These are phyloP conservation scores for Arxiozyma heterogenica DNA, from an alignment of 1,139 yeast species.

Conservation along the genomic window DNA sequence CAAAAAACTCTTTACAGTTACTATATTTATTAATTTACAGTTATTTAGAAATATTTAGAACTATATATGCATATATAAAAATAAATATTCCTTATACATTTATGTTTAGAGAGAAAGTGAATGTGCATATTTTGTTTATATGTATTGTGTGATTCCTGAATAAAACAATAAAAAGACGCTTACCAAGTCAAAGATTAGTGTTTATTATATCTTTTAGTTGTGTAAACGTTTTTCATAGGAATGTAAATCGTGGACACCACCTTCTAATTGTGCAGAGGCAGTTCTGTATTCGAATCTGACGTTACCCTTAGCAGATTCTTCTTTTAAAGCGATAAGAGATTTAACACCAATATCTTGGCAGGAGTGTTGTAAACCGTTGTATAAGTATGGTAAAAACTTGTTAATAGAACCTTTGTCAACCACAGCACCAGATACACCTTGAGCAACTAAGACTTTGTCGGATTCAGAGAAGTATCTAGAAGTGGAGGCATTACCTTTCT, in stretches of 20 bases:
- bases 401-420: constrained; percentile 92
- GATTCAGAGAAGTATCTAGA: constrained; percentile 96
- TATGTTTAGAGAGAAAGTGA: neutral
- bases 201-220: constrained; percentile 40
- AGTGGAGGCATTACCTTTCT: constrained; percentile 91
- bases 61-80: no score
- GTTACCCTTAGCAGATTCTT: constrained; percentile 53
- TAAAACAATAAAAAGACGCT: neutral
- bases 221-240: constrained; percentile 96
- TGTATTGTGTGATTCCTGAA: no score
- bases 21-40: neutral
- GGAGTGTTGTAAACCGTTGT: constrained; percentile 95
- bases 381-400: constrained; percentile 89
- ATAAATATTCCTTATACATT: neutral
- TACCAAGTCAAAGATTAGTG: no score
- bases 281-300: constrained; percentile 97
- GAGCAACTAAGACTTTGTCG: constrained; percentile 94
- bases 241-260: constrained; percentile 95
- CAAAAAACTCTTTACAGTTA: no score
- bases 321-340: constrained; percentile 57
- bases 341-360: constrained; percentile 93
- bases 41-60: no score
- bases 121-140: neutral
- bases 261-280: constrained; percentile 97
- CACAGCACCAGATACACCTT: constrained; percentile 97